Base-by-base conservation (phyloP, 176 grass and related monocot species). In the Tillandsia leiboldiana region DNA sequence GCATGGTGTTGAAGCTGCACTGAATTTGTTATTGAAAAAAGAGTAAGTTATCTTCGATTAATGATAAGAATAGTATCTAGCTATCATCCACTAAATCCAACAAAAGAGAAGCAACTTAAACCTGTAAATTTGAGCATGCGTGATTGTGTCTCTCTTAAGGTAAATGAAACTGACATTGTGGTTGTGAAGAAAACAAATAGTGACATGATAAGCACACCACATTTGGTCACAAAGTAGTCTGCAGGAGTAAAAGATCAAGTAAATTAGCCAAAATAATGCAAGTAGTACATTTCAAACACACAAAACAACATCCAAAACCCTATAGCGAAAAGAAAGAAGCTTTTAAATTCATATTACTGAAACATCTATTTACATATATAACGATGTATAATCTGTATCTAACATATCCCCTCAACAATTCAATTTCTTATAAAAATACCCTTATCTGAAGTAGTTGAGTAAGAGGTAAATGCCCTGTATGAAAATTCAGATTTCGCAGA, bases 161-260 rank as follows among this genome's bases (percentile, higher is more conserved):
- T 69, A 26, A 77, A 77, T 56, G 75, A 77, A 11, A 77, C 53
- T 20, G 65, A 68, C 75, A 77, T 77, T 14, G 75, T 77, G 49
- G 66, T 77, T 1, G 75, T 77, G 47, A 77, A 77, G 66, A 77
- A 77, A 61, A 77, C 65, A 69, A 77, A 77, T 12, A 77, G 66
- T 1, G 75, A 77, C 75, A 77, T 69, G 23, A 77, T 61, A 51
- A 77, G 65, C 65, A 77, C 65, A 24, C 75, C 65, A 51, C 75
- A 69, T 61, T 69, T 77, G 2, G 65, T 69, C 49, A 69, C 66
- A 27, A 77, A 77, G 29, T 69, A 77, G 9, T 77, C 75, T 77
- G 66, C 26, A 69, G n/a, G 8, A 11, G 18, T 7, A 17, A 50
- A 23, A 50, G 63, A 50, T 28, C 13, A 18, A 47, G 15, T 27